Percentiles rank a stretch among this genome's conserved stretches.
Conservation (phyloP, 1,139 yeast genomes). For the Hyphopichia burtonii region DNA sequence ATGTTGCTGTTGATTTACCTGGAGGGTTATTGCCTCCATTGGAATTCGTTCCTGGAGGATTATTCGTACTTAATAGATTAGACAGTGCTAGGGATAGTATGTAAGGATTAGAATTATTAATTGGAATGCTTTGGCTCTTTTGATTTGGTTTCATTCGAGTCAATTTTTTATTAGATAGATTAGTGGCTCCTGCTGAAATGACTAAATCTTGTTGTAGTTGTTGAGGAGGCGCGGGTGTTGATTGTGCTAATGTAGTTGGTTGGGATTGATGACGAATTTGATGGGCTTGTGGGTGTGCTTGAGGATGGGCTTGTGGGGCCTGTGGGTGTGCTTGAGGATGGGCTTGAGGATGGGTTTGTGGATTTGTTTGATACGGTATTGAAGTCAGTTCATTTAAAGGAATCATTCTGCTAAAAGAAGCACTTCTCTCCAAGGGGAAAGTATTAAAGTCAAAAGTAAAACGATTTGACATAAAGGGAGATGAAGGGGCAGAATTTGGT, state of each 20-base stretch:
- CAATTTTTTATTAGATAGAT: background rate
- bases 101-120: conserved; percentile 3
- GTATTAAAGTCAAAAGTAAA: conserved; percentile 13
- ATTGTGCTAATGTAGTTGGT: conserved; percentile 1
- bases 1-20: background rate
- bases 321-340: conserved; percentile 8
- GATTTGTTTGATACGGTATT: background rate
- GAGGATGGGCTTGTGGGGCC: background rate
- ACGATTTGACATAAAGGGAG: conserved; percentile 12
- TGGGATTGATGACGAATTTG: background rate
- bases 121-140: conserved; percentile 4
- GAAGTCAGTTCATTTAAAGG: background rate
- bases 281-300: conserved; percentile 1
- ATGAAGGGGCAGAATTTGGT: conserved; percentile 12
- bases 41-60: background rate
- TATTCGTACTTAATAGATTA: background rate
- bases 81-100: conserved; percentile 1
- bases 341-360: conserved; percentile 4
- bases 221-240: conserved; percentile 4
- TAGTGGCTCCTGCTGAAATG: background rate
- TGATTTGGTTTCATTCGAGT: background rate
- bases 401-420: conserved; percentile 2
- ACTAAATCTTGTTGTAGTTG: conserved; percentile 3
- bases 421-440: conserved; percentile 5
- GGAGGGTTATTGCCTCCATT: background rate